Base-by-base conservation (phyloP, 495 filamentous ascomycete species). In the Diplogelasinospora grovesii region DNA sequence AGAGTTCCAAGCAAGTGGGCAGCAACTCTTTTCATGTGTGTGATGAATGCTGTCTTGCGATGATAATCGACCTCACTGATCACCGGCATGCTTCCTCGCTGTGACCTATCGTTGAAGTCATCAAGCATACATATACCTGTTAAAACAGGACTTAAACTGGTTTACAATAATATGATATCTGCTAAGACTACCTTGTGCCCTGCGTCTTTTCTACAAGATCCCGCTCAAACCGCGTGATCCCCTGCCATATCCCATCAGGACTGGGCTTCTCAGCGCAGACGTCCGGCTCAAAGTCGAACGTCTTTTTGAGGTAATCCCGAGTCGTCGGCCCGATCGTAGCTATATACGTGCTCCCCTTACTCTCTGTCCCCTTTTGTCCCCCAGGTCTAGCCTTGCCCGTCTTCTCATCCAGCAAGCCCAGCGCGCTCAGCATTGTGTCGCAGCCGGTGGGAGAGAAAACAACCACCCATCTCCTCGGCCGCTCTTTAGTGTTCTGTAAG, bases 251-350 rank as follows among this genome's bases (percentile, higher is more conserved):
- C 7, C 89, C 89, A 53, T 93, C 83, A 3, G 89, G 83, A 60
- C 77, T 94, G 8, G 92, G 92, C 53, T 67, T 82, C 52, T 69
- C 73, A 13, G 92, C 85, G 59, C 82, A 89, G 24, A 89, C 87
- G 68, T 97, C 82, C 13, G 88, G 77, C 51, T 81, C 71, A 50
- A 83, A 81, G 7, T 67, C 81, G 61, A 87, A 88, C 34, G 70
- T 69, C 16, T 65, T 64, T 5, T 68, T 52, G 32, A 98, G 61
- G 64, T 85, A 76, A 56, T 85, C 82, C 39, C 82, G 68, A 22
- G 93, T 99, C 36, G 93, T 99, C 11, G 93, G 90, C 18, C 92
- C 92, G 61, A 99, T 99, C 3, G 86, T 89, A 9, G 83, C 86
- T 44, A 96, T 65, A 52, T 71, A 81, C 11, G 79, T 74, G 37